Base-by-base conservation (phyloP, 495 filamentous ascomycete genomes). In the Rhypophila decipiens region DNA sequence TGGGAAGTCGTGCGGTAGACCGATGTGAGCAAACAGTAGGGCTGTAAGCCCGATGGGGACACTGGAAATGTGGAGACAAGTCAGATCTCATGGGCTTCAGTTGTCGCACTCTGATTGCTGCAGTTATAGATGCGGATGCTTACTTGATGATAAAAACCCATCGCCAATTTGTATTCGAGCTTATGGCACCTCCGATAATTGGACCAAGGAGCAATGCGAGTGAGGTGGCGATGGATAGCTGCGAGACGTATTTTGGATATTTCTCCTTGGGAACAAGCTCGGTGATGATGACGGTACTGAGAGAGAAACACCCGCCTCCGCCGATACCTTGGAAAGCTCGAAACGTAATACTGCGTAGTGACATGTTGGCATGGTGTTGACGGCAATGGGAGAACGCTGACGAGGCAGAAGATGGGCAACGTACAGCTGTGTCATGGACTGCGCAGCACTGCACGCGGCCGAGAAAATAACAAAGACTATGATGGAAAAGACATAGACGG, bases 241-340 rank as follows among this genome's bases (percentile, higher is more conserved):
- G 20, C 2, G 58, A 46, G 5, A 53, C 51, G 21, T 52, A 50
- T n/a, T 31, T 41, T 5, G 51, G 35, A 1, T 50, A 46, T 40
- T 55, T 41, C 4, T 51, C 39, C 13, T 42, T 43, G 2, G 71
- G 70, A 1, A 64, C 57, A 8, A 75, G 53, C 21, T 71, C 64
- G 21, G 55, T 49, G 2, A 67, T 49, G 0, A 74, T 59, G 9
- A 70, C 53, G 1, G 67, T 41, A 5, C 55, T 59, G 18, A 75
- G 53, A 3, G 70, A 59, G 57, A 56, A 46, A 39, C 58, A 40
- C 0, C 69, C 71, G 1, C 66, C 57, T 8, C 65, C 71, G 2
- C 69, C 70, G 18, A 72, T 49, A 1, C 71, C 71, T 55, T 74
- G 71, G 10, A 76, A 56, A 0, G 60, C 61, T 24, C 70, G 64